These are phyloP conservation scores for Penicillium frequentans DNA, from an alignment of 2,329 filamentous ascomycete genomes.

Conservation along the genomic window DNA sequence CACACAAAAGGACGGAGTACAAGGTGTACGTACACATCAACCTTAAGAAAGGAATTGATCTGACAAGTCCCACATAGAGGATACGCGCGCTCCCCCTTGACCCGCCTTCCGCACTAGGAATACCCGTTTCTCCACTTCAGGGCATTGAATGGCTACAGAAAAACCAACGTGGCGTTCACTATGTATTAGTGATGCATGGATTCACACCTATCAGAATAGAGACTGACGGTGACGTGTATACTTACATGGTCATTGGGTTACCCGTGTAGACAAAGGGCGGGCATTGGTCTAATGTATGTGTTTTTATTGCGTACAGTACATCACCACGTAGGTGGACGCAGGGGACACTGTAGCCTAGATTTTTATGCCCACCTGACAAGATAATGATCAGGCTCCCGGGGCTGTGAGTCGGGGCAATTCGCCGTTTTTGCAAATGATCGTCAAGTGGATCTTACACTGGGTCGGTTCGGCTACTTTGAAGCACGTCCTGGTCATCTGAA, in stretches of 20 bases:
- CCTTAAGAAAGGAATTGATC: neutral
- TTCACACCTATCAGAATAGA: neutral
- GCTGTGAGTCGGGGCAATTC: neutral
- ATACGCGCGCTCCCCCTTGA: neutral
- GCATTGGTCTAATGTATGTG: neutral
- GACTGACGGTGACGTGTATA: neutral
- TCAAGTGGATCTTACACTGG: neutral
- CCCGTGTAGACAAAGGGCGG: neutral
- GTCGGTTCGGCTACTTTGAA: neutral
- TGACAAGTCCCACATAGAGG: neutral
- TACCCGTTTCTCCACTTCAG: neutral
- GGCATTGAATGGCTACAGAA: neutral
- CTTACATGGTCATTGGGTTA: neutral
- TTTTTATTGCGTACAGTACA: neutral
- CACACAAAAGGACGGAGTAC: too few species aligned
- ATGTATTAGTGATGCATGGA: neutral
- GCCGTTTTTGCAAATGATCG: neutral
- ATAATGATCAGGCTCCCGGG: too few species aligned
- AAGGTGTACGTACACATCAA: neutral
- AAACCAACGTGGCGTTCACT: neutral
- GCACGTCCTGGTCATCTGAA: neutral
- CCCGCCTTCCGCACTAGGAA: neutral
- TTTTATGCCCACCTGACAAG: neutral
- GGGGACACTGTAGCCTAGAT: neutral
- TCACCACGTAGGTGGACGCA: neutral